These are phyloP conservation scores for Cicer chorassanicum DNA, from an alignment of 306 rosid genomes.

Conservation along the genomic window DNA sequence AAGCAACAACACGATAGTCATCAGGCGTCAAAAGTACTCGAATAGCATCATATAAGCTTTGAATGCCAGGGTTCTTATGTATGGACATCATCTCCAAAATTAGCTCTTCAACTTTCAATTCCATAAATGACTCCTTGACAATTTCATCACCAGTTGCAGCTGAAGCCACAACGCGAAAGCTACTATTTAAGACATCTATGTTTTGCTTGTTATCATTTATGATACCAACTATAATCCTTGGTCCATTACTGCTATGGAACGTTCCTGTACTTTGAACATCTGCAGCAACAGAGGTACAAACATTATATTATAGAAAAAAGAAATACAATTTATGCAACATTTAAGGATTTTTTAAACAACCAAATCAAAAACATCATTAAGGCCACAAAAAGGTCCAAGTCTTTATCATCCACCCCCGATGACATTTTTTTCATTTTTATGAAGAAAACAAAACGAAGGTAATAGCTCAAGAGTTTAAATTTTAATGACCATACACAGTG, in stretches of 20 bases:
- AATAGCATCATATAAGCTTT: slow-evolving; percentile 72
- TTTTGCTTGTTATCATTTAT: slow-evolving; percentile 53
- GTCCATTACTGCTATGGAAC: slow-evolving; percentile 71
- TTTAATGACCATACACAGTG: too few relatives aligned
- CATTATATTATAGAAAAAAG: background rate
- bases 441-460: background rate
- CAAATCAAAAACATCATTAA: slow-evolving; percentile 23
- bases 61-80: slow-evolving; percentile 52
- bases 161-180: slow-evolving; percentile 77
- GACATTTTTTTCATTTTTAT: background rate
- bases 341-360: slow-evolving; percentile 25
- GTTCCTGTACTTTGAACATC: slow-evolving; percentile 79
- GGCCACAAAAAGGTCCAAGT: background rate
- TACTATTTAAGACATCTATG: slow-evolving; percentile 57
- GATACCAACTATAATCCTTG: slow-evolving; percentile 58
- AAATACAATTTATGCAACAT: slow-evolving; percentile 18
- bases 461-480: background rate
- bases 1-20: slow-evolving; percentile 89
- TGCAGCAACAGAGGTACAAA: slow-evolving; percentile 46
- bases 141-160: slow-evolving; percentile 87
- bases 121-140: slow-evolving; percentile 77
- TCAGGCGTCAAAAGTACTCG: slow-evolving; percentile 80
- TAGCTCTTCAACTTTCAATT: slow-evolving; percentile 77
- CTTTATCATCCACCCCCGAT: background rate
- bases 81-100: slow-evolving; percentile 61